These are phyloP conservation scores for Solanum paucissectum DNA, from an alignment of 257 asterid species.

Conservation along the genomic window DNA sequence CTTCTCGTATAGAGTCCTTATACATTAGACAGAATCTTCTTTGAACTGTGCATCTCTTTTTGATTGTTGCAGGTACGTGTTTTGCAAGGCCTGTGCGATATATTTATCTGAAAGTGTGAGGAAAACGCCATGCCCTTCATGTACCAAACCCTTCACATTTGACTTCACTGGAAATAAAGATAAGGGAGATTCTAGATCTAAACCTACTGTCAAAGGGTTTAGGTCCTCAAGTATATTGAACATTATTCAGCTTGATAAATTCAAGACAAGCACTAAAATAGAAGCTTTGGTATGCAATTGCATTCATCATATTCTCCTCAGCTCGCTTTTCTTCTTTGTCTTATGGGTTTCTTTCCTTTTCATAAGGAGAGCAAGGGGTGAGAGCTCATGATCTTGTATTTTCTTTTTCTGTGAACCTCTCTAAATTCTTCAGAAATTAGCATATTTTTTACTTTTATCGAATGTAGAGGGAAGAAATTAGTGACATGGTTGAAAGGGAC, in stretches of 20 bases:
- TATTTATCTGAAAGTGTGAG: constrained; percentile 47
- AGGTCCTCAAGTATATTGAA: constrained; percentile 70
- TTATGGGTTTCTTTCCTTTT: not conserved
- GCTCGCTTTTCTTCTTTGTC: not conserved
- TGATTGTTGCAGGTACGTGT: constrained; percentile 49
- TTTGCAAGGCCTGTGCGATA: constrained; percentile 70
- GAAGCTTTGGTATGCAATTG: constrained; percentile 68
- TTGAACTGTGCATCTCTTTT: not conserved
- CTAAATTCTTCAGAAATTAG: not conserved
- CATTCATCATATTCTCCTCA: not conserved
- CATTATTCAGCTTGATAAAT: constrained; percentile 43
- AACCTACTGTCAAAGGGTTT: constrained; percentile 53
- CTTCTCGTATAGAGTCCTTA: not conserved
- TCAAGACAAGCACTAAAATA: constrained; percentile 78
- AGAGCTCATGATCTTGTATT: not conserved
- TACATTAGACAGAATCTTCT: not conserved
- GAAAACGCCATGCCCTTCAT: constrained; percentile 67
- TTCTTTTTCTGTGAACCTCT: too few species aligned
- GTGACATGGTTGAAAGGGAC: too few species aligned
- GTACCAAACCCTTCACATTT: constrained; percentile 65
- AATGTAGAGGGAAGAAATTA: too few species aligned
- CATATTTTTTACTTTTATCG: too few species aligned
- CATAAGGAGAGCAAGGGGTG: not conserved
- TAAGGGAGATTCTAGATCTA: constrained; percentile 30
- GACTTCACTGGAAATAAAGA: constrained; percentile 38